Evolutionary conservation across 2,329 filamentous ascomycete genomes (phyloP), one percentile per base, ranked within the genome.

Genomic region (Penicillium sp.): DNA sequence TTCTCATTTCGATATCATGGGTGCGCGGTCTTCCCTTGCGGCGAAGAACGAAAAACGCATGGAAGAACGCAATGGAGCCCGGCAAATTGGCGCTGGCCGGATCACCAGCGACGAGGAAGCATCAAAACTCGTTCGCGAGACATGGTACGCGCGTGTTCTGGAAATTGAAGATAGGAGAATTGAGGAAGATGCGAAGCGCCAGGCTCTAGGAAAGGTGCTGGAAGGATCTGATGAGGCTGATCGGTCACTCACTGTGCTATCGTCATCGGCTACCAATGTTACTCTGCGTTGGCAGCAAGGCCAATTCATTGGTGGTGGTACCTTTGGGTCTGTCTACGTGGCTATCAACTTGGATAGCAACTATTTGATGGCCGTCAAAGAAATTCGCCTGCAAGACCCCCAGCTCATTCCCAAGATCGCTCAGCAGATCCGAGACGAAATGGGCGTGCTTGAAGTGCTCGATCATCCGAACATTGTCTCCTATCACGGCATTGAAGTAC

Each of bases 1-100:
- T 65, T 97, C 92, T 10, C 94, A 99, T 75, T 99, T 99, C 68
- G 94, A 99, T 74, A 97, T 99, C 75, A 96, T 99, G 89, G 94
- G 94, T 25, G 94, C 94, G 27, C 87, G 93, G 68, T 96, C 92
- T 7, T 97, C 88, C 41, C 82, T 97, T 61, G 94, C 94, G 11
- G 94, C 94, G 5, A 92, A 97, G 75, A 91, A 92, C 2, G 94
- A 99, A 76, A 92, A 91, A 72, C 85, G 90, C 43, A 83, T 92
- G 63, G 93, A 97, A 67, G 88, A 90, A 29, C 84, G 89, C 52
- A 87, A 88, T 29, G 89, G 92, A 68, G 86, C 89, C 68, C 84
- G 88, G 61, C 87, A 87, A 68, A 81, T 94, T 62, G 92, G 96
- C 69, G 87, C 92, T 68, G 90, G 90, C 68, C 81, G 82, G 51